Percentiles rank a stretch among this genome's conserved stretches.
Conservation (phyloP, 1,284 basidiomycete genomes). For the Rhizoctonia solani region DNA sequence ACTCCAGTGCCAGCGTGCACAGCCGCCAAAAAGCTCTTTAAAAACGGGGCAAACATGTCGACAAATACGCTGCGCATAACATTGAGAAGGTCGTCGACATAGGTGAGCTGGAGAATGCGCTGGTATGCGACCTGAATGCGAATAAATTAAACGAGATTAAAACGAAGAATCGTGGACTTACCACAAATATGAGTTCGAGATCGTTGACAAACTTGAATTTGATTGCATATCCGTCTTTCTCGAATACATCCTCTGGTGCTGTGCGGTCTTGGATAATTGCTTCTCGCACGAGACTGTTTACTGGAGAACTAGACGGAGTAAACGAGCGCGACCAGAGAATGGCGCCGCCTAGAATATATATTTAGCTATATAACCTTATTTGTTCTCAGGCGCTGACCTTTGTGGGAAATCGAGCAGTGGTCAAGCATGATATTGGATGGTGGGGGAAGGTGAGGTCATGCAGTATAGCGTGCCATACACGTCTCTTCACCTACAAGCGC, state of each 20-base stretch:
- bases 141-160: background rate
- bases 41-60: slow-evolving; percentile 80
- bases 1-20: slow-evolving; percentile 59
- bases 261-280: slow-evolving; percentile 82
- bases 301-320: slow-evolving; percentile 81
- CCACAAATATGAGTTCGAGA: slow-evolving; percentile 92
- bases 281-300: slow-evolving; percentile 88
- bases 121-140: slow-evolving; percentile 85
- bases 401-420: slow-evolving; percentile 88
- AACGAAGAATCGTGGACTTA: slow-evolving; percentile 49
- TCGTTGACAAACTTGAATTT: slow-evolving; percentile 94
- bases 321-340: slow-evolving; percentile 93
- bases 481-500: background rate
- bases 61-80: slow-evolving; percentile 84
- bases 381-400: slow-evolving; percentile 56
- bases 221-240: slow-evolving; percentile 90
- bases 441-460: background rate
- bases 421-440: slow-evolving; percentile 61
- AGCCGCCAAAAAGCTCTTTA: slow-evolving; percentile 79
- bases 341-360: slow-evolving; percentile 68
- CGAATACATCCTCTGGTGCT: slow-evolving; percentile 81
- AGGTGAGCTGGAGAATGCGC: slow-evolving; percentile 92
- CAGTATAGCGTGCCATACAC: background rate
- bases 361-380: background rate
- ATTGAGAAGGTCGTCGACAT: slow-evolving; percentile 85